phyloP scores from a whole-genome alignment of 176 grass and related monocot species.

The Eremochloa ophiuroides region DNA sequence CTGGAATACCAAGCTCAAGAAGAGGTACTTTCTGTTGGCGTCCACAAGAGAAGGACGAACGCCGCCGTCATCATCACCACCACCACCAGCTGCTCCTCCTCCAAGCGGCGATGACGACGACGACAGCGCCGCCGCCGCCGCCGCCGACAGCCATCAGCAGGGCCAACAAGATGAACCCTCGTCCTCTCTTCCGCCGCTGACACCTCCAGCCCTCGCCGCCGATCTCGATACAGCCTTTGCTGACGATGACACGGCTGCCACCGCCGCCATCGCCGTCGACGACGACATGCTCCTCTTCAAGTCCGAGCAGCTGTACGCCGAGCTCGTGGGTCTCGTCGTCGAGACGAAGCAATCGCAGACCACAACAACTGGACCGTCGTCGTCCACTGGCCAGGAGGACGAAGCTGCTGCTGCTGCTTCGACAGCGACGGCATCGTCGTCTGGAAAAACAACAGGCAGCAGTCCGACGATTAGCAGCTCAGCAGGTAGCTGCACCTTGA shows the following conservation, averaged over 20 bases:
- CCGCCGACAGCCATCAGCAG: background rate
- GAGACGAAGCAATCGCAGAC: background rate
- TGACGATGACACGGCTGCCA: no score
- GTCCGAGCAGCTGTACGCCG: constrained; percentile 44
- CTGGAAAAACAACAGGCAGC: background rate
- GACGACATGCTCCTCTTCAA: constrained; percentile 20
- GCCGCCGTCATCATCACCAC: background rate
- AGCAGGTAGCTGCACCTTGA: background rate
- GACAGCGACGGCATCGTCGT: background rate
- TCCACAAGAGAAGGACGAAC: background rate
- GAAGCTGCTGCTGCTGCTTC: background rate
- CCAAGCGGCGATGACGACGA: background rate
- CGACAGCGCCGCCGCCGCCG: background rate
- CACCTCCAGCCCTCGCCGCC: background rate
- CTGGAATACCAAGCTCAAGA: constrained; percentile 98
- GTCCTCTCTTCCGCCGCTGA: background rate
- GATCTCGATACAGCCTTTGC: background rate
- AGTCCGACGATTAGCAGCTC: background rate
- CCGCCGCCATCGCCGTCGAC: background rate
- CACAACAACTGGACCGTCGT: background rate
- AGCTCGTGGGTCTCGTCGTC: constrained; percentile 46
- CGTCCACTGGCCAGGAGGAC: background rate
- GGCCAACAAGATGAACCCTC: background rate
- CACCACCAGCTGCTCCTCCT: background rate
- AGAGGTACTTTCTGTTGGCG: constrained; percentile 19